Conservation (phyloP, 306 rosid genomes). For the Luffa aegyptiaca region DNA sequence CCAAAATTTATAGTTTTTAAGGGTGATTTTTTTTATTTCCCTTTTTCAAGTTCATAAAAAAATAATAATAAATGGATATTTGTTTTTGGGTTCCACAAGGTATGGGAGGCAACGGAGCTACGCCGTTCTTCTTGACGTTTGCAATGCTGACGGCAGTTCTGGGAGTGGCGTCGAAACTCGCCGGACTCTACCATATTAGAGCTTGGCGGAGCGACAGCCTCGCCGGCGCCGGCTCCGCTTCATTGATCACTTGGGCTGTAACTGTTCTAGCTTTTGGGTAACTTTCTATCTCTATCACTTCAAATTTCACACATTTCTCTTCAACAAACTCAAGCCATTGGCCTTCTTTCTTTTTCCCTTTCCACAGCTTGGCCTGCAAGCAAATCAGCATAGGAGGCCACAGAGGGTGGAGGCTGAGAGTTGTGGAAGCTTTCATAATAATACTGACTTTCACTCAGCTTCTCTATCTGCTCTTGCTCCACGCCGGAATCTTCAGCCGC, state of each 20-base stretch:
- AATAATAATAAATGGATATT: not conserved
- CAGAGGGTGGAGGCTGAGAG: constrained; percentile 79
- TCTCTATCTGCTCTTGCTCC: constrained; percentile 44
- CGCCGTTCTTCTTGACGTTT: constrained; percentile 54
- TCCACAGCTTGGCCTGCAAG: constrained; percentile 70
- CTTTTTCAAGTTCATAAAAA: too few species aligned
- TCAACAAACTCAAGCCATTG: not conserved
- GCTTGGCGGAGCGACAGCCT: constrained; percentile 86
- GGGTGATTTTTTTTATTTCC: too few species aligned
- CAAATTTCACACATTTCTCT: too few species aligned
- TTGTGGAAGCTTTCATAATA: constrained; percentile 70
- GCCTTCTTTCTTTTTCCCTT: not conserved
- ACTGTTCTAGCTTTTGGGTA: constrained; percentile 66
- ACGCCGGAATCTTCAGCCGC: constrained; percentile 73
- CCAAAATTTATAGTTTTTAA: too few species aligned
- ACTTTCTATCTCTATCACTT: not conserved
- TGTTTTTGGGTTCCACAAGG: constrained; percentile 20
- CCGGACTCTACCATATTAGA: constrained; percentile 64
- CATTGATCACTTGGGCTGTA: constrained; percentile 68
- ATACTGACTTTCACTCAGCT: constrained; percentile 65
- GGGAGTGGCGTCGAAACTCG: constrained; percentile 58
- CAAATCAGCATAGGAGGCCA: constrained; percentile 66
- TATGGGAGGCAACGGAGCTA: constrained; percentile 86
- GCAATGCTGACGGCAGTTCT: constrained; percentile 48
- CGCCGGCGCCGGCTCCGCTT: constrained; percentile 57